These are phyloP conservation scores for Bidens hawaiensis DNA, from an alignment of 140 eudicot species.

Conservation along the genomic window DNA sequence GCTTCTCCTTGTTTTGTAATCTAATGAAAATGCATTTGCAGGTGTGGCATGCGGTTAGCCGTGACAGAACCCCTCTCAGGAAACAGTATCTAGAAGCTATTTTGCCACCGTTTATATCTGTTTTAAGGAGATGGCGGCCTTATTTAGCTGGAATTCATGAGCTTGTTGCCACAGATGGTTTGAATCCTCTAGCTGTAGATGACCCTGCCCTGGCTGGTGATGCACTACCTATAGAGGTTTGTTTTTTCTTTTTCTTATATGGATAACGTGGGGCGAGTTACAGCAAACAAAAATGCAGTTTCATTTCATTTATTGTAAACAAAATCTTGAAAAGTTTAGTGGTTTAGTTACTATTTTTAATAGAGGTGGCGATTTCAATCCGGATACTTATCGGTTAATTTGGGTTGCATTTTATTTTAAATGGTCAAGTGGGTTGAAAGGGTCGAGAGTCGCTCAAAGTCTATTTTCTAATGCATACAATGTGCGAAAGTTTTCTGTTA, in stretches of 20 bases:
- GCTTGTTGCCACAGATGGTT: conserved; percentile 82
- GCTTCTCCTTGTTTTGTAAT: conserved; percentile 12
- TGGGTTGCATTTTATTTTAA: not conserved
- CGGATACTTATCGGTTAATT: not conserved
- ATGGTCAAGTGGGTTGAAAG: not conserved
- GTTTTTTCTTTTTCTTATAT: conserved; percentile 3
- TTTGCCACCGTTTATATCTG: conserved; percentile 90
- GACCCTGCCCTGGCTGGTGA: conserved; percentile 94
- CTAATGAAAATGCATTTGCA: conserved; percentile 29
- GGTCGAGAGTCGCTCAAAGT: not conserved
- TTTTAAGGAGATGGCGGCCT: conserved; percentile 95
- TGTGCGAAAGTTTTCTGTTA: not conserved
- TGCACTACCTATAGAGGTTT: conserved; percentile 94
- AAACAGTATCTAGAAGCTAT: conserved; percentile 87
- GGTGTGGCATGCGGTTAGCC: conserved; percentile 92
- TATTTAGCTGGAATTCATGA: conserved; percentile 91
- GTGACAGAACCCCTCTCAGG: conserved; percentile 71
- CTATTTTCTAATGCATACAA: not conserved
- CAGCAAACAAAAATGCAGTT: not conserved
- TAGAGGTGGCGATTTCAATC: not conserved
- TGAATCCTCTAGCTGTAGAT: conserved; percentile 84
- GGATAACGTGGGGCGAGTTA: not conserved
- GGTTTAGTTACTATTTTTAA: not conserved
- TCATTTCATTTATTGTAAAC: not conserved
- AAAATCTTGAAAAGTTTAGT: conserved; percentile 4